Base-by-base conservation (phyloP, 139 green algal species). In the Chlamydomonas eustigma region DNA sequence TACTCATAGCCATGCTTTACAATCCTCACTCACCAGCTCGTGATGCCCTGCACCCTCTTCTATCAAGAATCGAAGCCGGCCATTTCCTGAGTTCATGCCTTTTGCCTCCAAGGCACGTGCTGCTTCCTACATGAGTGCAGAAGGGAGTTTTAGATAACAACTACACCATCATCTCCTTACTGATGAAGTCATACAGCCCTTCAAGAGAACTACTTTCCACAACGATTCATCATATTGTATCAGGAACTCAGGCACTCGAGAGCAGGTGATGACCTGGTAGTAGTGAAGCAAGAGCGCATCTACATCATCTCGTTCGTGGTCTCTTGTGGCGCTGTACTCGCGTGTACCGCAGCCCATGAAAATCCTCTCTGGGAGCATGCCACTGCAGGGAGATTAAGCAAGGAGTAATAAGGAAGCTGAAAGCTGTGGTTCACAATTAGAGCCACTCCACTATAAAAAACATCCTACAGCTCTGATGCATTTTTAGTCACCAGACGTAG, bases 311-410 rank as follows among this genome's bases (percentile, higher is more conserved):
- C 78, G 39, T 6, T 73, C 78, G 52, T 86, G 81, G 50, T 87
- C 84, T 8, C 84, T 58, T 0, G 82, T 86, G 58, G 81, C 85
- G 1, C 30, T 73, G 77, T 89, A 90, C 82, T 90, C 85, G 2
- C 32, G 28, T 1, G 82, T 88, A 71, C 85, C 85, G 36, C 77
- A 86, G n/a, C 80, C 85, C 65, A 90, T 70, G 68, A 83, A 88
- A 22, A 90, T 35, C 2, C 80, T 75, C 67, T 86, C 77, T 0
- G 85, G 82, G 71, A 88, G 76, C n/a, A 75, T 50, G 28, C 85
- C 85, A n/a, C 38, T 76, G 66, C 31, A 39, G 34, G 32, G 51
- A 44, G 76, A 80, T 73, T 1, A 51, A 28, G 50, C 50, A 12
- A 5, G 51, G 33, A 30, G 18, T 44, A 35, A 37, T n/a, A 51